Percentiles rank a stretch among this genome's conserved stretches.
Conservation (phyloP, 805 yeast genomes). For the Tetrapisispora taiwanensis region DNA sequence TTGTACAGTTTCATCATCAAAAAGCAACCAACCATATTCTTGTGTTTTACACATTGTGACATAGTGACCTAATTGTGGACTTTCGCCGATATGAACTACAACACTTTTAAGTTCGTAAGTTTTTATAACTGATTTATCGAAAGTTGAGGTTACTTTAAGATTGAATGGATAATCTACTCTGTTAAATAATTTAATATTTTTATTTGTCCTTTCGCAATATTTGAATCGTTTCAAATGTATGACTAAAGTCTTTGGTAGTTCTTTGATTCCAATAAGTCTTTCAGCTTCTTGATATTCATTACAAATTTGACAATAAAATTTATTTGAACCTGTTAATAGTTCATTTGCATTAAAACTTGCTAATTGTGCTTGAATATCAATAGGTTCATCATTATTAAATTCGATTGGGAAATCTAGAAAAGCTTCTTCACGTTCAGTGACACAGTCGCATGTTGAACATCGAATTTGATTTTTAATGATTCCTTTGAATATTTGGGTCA, state of each 20-base stretch:
- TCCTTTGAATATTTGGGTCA: conserved; percentile 75
- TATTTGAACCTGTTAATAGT: conserved; percentile 73
- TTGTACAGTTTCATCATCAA: conserved; percentile 93
- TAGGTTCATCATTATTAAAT: conserved; percentile 63
- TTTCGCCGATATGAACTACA: conserved; percentile 93
- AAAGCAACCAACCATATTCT: conserved; percentile 76
- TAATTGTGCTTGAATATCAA: conserved; percentile 45
- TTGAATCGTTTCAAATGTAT: conserved; percentile 86
- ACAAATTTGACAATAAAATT: conserved; percentile 86
- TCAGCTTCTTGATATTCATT: conserved; percentile 90
- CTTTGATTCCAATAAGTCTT: conserved; percentile 71
- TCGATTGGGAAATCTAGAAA: conserved; percentile 83
- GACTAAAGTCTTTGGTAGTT: conserved; percentile 67
- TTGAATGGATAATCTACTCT: conserved; percentile 70
- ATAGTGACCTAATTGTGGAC: conserved; percentile 96
- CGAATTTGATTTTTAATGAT: conserved; percentile 75
- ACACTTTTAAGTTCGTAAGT: conserved; percentile 74
- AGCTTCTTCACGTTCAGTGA: conserved; percentile 71
- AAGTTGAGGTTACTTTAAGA: conserved; percentile 51
- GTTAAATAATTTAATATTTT: conserved; percentile 78
- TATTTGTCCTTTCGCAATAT: conserved; percentile 69
- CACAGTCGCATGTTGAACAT: conserved; percentile 82
- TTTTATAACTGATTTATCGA: conserved; percentile 32
- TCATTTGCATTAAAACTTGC: conserved; percentile 64
- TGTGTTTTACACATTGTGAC: conserved; percentile 75